Percentiles rank a stretch among this genome's conserved stretches.
phyloP scores from a whole-genome alignment of 2,329 filamentous ascomycete species.

The Pseudonectria buxi region DNA sequence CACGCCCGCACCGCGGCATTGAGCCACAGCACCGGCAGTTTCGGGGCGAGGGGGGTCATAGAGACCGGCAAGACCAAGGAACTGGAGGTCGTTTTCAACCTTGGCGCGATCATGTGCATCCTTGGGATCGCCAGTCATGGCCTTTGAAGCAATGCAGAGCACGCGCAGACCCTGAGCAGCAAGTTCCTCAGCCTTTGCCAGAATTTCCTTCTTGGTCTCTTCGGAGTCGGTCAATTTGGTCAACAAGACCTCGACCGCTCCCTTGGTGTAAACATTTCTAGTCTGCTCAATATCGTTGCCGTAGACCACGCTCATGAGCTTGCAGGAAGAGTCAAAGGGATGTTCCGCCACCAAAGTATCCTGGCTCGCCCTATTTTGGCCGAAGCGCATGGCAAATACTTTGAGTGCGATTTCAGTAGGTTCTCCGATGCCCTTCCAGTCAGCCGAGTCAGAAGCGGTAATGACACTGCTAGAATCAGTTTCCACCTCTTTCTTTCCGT shows the following conservation, averaged over 20 bases:
- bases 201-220: constrained; percentile 39
- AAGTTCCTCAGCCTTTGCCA: constrained; percentile 46
- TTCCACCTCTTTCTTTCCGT: constrained; percentile 40
- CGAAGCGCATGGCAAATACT: constrained; percentile 65
- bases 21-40: constrained; percentile 52
- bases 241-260: constrained; percentile 51
- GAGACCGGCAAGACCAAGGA: constrained; percentile 64
- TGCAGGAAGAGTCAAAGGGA: constrained; percentile 67
- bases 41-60: constrained; percentile 67
- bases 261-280: constrained; percentile 48
- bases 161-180: constrained; percentile 61
- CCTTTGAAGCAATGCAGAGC: constrained; percentile 55
- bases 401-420: constrained; percentile 70
- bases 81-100: constrained; percentile 52
- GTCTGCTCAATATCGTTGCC: constrained; percentile 27
- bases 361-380: constrained; percentile 39
- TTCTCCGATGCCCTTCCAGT: constrained; percentile 57
- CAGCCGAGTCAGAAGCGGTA: constrained; percentile 34
- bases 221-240: constrained; percentile 44
- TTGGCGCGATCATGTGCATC: constrained; percentile 41
- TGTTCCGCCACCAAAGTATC: constrained; percentile 55
- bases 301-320: constrained; percentile 69
- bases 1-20: constrained; percentile 55
- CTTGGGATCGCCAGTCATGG: constrained; percentile 29
- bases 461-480: constrained; percentile 42